Evolutionary conservation across 2,329 filamentous ascomycete genomes (phyloP).

Genomic region (Gaeumannomyces sp.): DNA sequence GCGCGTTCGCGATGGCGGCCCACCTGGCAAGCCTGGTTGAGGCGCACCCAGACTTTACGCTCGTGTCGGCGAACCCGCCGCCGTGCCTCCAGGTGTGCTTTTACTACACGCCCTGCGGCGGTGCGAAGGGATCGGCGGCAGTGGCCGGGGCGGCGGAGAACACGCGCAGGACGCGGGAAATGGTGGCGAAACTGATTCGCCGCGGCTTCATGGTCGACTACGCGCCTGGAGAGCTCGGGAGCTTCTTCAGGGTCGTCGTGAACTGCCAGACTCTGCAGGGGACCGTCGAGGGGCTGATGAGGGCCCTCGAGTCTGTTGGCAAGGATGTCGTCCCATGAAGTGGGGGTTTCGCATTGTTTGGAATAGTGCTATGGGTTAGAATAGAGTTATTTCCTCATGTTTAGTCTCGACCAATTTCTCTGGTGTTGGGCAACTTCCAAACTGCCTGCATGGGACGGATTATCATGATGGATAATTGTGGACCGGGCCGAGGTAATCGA

Average conservation of each 20-base stretch:
- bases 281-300: constrained; percentile 48
- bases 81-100: constrained; percentile 95
- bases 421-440: too few relatives aligned
- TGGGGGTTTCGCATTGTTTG: too few relatives aligned
- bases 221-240: constrained; percentile 48
- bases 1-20: constrained; percentile 65
- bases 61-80: constrained; percentile 70
- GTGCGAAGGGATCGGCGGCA: constrained; percentile 30
- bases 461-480: not conserved
- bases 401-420: too few relatives aligned
- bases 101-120: constrained; percentile 64
- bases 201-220: constrained; percentile 57
- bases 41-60: constrained; percentile 49
- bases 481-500: too few relatives aligned
- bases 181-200: constrained; percentile 40
- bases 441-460: not conserved
- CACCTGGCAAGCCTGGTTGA: constrained; percentile 59
- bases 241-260: constrained; percentile 55
- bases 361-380: too few relatives aligned
- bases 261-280: constrained; percentile 47
- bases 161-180: constrained; percentile 40
- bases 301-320: constrained; percentile 44
- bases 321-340: constrained; percentile 18
- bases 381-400: too few relatives aligned
- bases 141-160: constrained; percentile 36